Evolutionary conservation across 768 basidiomycete genomes (phyloP).

Genomic region (Myochromella boudieri): DNA sequence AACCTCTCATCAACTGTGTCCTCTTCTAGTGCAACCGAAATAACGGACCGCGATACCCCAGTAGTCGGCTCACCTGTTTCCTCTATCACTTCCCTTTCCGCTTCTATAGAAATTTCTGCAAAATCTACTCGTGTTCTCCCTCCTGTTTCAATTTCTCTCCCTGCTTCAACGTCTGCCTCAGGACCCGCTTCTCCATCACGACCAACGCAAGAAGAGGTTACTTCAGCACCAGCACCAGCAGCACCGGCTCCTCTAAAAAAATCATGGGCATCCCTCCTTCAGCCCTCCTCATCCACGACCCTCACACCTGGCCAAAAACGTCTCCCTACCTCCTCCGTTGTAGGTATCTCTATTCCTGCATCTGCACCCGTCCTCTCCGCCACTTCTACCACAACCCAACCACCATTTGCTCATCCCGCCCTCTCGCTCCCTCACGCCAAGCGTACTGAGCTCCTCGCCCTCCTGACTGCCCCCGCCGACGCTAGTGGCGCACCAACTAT

Average conservation of each 20-base stretch:
- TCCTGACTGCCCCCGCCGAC: slow-evolving; percentile 43
- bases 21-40: slow-evolving; percentile 51
- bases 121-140: not conserved
- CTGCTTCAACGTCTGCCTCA: slow-evolving; percentile 2
- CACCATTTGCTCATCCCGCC: slow-evolving; percentile 22
- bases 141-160: not conserved
- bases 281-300: slow-evolving; percentile 35
- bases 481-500: slow-evolving; percentile 28
- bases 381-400: slow-evolving; percentile 24
- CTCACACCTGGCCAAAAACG: slow-evolving; percentile 38
- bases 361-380: slow-evolving; percentile 24
- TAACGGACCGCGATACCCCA: slow-evolving; percentile 49
- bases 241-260: slow-evolving; percentile 48
- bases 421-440: slow-evolving; percentile 33
- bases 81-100: slow-evolving; percentile 41
- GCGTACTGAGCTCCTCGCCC: slow-evolving; percentile 50
- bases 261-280: slow-evolving; percentile 77
- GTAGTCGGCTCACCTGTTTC: slow-evolving; percentile 59
- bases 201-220: slow-evolving; percentile 2
- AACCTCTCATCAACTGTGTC: slow-evolving; percentile 36
- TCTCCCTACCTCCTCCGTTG: slow-evolving; percentile 69
- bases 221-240: slow-evolving; percentile 16
- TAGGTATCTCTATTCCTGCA: slow-evolving; percentile 74
- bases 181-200: not conserved
- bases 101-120: slow-evolving; percentile 36